Evolutionary conservation across 352 stramenopile species (phyloP), one percentile per base, ranked within the genome.

Genomic region (Globisporangium spinosum): DNA sequence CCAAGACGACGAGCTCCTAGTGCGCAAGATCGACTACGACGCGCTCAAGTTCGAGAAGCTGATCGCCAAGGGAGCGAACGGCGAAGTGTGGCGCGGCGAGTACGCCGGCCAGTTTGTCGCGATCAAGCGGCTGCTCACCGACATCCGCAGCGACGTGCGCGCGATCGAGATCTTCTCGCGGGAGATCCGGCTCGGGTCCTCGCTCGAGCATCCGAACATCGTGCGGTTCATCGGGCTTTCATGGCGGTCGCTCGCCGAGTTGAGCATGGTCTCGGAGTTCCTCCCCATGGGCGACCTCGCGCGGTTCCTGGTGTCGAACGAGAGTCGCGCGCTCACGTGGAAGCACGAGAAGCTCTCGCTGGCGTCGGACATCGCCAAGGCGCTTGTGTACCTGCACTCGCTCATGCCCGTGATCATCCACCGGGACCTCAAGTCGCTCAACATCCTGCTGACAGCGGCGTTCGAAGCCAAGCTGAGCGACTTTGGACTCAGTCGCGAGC

Each of bases 381-480:
- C 82, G 7, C 69, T 92, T 35, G 74, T 76, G n/a, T 92, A 92
- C 68, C 67, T 92, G 5, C 83, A 92, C 43, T 82, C 73, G 17
- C 67, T 79, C 13, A 64, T 76, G 23, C 83, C 82, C 12, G 67
- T 75, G 23, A 82, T 91, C 65, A 83, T 90, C 60, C 83, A 91
- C 57, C 79, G 83, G 3, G 81, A 91, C 64, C 72, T 89, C 65
- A 92, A 90, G 64, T 89, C 82, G 10, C 69, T 83, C 58, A 91
- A 91, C 54, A 72, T 91, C 0, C 63, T 90, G 49, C 71, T 91
- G 8, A 75, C 76, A 13, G 75, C 59, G 8, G 58, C 69, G 10
- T 56, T 89, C 17, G 70, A 75, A 10, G 82, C 83, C 22, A 91
- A 91, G 59, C 65, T 90, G 43, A 87, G 70, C 45, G 81, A 88